Percentiles rank a stretch among this genome's conserved stretches.
phyloP scores from a whole-genome alignment of 1,284 basidiomycete species.

The Trichosporon asahii region DNA sequence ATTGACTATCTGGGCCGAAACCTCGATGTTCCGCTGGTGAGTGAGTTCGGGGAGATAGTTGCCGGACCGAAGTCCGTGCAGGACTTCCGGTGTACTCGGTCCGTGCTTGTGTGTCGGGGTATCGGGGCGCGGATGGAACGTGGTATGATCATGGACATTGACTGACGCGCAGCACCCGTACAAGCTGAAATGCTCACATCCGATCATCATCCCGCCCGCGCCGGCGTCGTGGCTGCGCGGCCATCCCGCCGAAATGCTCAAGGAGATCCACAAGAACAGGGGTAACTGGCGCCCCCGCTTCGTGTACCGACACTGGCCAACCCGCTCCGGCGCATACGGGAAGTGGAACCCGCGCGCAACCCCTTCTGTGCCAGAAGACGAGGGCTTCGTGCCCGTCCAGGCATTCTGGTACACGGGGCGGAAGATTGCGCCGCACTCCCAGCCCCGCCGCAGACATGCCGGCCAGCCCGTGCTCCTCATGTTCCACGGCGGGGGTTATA shows the following conservation, averaged over 20 bases:
- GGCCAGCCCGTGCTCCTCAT: conserved; percentile 42
- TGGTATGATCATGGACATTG: too few relatives aligned
- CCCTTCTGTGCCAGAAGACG: neutral
- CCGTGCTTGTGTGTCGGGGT: too few relatives aligned
- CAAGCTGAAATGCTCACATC: conserved; percentile 36
- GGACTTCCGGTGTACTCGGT: neutral
- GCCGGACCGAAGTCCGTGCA: too few relatives aligned
- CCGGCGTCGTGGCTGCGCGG: conserved; percentile 35
- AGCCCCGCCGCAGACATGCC: conserved; percentile 17
- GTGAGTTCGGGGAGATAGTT: conserved; percentile 24
- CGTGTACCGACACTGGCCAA: conserved; percentile 26
- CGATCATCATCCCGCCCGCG: conserved; percentile 36
- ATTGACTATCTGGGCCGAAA: conserved; percentile 45
- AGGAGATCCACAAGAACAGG: conserved; percentile 27
- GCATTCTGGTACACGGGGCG: conserved; percentile 44
- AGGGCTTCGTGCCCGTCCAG: conserved; percentile 36
- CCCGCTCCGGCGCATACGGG: conserved; percentile 26
- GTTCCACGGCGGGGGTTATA: conserved; percentile 47
- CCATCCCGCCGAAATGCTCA: conserved; percentile 32
- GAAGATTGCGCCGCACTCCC: conserved; percentile 27
- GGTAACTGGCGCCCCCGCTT: conserved; percentile 39
- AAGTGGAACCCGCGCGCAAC: conserved; percentile 29
- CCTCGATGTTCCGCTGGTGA: conserved; percentile 32
- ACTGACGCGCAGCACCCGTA: conserved; percentile 38
- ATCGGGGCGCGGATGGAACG: too few relatives aligned